A percentile compares a stretch with the other conserved stretches of the same genome.
These are phyloP conservation scores for Penicillium ochrochloron DNA, from an alignment of 495 filamentous ascomycete species.

Conservation along the genomic window DNA sequence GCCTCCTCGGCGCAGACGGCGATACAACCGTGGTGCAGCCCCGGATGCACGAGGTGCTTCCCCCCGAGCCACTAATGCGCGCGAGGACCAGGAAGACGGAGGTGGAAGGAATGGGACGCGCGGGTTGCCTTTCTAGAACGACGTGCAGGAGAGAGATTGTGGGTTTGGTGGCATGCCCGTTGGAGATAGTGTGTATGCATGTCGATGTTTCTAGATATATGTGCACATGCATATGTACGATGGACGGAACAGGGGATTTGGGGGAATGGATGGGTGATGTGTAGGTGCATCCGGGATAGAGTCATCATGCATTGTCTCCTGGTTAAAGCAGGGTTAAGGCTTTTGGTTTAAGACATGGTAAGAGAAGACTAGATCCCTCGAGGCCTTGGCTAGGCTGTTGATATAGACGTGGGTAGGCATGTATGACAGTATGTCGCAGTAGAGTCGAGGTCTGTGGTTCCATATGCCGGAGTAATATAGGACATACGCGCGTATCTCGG, in stretches of 20 bases:
- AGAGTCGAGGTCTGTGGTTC: not conserved
- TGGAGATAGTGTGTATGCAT: constrained; percentile 1
- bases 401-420: not conserved
- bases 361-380: not conserved
- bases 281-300: not conserved
- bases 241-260: constrained; percentile 1
- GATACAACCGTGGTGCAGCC: constrained; percentile 24
- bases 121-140: constrained; percentile 36
- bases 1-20: constrained; percentile 1
- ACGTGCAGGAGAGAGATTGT: not conserved
- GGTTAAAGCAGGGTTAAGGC: not conserved
- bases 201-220: constrained; percentile 4
- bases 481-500: constrained; percentile 3
- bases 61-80: constrained; percentile 46
- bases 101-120: constrained; percentile 21
- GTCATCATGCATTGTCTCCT: not conserved
- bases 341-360: not conserved
- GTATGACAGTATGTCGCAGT: not conserved
- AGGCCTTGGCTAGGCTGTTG: not conserved
- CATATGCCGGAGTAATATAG: constrained; percentile 3
- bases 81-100: constrained; percentile 28
- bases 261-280: not conserved
- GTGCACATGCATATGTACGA: constrained; percentile 1
- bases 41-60: constrained; percentile 39
- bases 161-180: not conserved